Percentiles rank a stretch among this genome's conserved stretches.
Conservation (phyloP, 192 early-diverging fungal species). For the Lunasporangiospora selenospora region DNA sequence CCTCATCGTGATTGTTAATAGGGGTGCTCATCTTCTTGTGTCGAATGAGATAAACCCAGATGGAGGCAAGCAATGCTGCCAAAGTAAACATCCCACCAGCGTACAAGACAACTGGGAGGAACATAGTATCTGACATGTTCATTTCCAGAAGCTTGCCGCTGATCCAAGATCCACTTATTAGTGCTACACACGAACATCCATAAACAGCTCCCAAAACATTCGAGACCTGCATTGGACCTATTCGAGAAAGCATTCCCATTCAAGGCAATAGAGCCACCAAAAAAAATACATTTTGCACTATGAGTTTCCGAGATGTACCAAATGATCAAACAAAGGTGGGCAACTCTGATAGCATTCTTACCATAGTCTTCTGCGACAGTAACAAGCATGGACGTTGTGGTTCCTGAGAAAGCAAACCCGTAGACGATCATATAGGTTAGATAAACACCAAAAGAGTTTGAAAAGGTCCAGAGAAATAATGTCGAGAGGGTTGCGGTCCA, state of each 20-base stretch:
- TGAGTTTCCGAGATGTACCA: too few species aligned
- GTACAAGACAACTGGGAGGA: slow-evolving; percentile 21
- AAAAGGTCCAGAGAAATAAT: slow-evolving; percentile 55
- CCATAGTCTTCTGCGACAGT: slow-evolving; percentile 49
- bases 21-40: not conserved
- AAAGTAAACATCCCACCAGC: slow-evolving; percentile 16
- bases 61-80: slow-evolving; percentile 9
- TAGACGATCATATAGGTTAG: slow-evolving; percentile 51
- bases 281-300: not conserved
- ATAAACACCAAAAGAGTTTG: slow-evolving; percentile 35
- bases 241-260: not conserved
- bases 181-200: slow-evolving; percentile 37
- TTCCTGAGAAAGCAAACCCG: slow-evolving; percentile 52
- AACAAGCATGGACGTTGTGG: slow-evolving; percentile 45
- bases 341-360: too few species aligned
- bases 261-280: not conserved
- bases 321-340: not conserved
- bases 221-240: slow-evolving; percentile 31
- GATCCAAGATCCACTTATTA: slow-evolving; percentile 43
- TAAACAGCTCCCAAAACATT: slow-evolving; percentile 46
- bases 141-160: slow-evolving; percentile 34
- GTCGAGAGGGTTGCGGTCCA: slow-evolving; percentile 22
- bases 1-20: not conserved
- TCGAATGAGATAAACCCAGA: slow-evolving; percentile 10
- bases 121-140: slow-evolving; percentile 4